Base-by-base conservation (phyloP, 805 yeast species). In the Sugiyamaella boreocaroliniensis region DNA sequence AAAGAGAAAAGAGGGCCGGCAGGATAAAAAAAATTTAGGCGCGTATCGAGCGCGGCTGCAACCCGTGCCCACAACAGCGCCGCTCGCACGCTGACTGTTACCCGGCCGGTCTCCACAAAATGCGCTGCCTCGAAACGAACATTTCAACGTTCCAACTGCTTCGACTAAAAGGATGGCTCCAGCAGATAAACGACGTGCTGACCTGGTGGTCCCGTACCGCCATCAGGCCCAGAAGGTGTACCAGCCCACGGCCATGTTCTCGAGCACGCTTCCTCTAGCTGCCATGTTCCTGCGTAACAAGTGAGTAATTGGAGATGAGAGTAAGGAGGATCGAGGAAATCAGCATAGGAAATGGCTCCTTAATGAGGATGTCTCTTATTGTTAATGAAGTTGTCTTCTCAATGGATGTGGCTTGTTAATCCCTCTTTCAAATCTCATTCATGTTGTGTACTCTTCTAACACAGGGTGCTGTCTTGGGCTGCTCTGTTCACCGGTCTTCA, bases 241-340 rank as follows among this genome's bases (percentile, higher is more conserved):
- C 45, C 47, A 51, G 41, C 53, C 60, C 12, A 32, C 64, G 2
- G 40, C 61, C 26, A 46, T 60, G 53, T 52, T 68, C 52, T 51
- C 65, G 50, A 57, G 57, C 54, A 54, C 69, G 8, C 52, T 69
- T 56, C 73, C 73, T 16, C 59, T 70, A 61, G 68, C 67, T 14
- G 73, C 71, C 50, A 69, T 69, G 70, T 68, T 69, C 52, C 53
- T 69, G 60, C 55, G 68, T 49, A 67, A 71, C 53, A 65, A 66
- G 60, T 56, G 51, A 45, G 59, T 55, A 16, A 11, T 6, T 20
- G 26, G 8, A n/a, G 18, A 14, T 10, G 20, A 32, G 10, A 5
- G 3, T 46, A 18, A 22, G 29, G 32, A 29, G 7, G 7, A 7
- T 10, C 32, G 10, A 10, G 32, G 32, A n/a, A n/a, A n/a, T n/a